Conservation (phyloP, 257 asterid species). For the Ilex aquifolium region DNA sequence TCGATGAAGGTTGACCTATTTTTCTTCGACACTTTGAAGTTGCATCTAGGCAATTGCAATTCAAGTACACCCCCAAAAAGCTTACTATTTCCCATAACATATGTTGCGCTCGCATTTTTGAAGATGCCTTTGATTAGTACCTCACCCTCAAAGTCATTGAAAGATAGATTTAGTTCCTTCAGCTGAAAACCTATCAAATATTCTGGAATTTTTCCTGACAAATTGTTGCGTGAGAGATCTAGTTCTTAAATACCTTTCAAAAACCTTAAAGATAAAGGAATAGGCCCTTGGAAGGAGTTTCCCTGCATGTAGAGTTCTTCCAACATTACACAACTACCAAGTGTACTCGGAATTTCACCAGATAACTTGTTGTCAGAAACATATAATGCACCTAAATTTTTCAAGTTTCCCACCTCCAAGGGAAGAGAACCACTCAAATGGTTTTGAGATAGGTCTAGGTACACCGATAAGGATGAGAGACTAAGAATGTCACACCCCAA, state of each 20-base stretch:
- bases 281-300: too few species aligned
- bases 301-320: not conserved
- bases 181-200: too few species aligned
- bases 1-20: constrained; percentile 2
- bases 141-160: too few species aligned
- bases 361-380: constrained; percentile 16
- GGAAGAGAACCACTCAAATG: constrained; percentile 19
- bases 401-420: constrained; percentile 16
- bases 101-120: too few species aligned
- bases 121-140: too few species aligned
- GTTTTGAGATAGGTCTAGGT: constrained; percentile 16
- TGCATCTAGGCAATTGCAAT: too few species aligned
- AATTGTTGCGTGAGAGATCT: too few species aligned
- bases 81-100: too few species aligned
- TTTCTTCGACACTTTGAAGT: not conserved
- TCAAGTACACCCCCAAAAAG: not conserved
- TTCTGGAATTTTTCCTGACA: too few species aligned
- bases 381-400: constrained; percentile 14
- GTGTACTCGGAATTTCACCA: constrained; percentile 16
- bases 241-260: too few species aligned
- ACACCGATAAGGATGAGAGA: constrained; percentile 14
- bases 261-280: too few species aligned
- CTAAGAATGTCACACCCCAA: constrained; percentile 14
- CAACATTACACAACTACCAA: constrained; percentile 19
- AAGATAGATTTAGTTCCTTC: too few species aligned